Evolutionary conservation across 176 grass and related monocot genomes (phyloP), one percentile per base, ranked within the genome.

Genomic region (Thalia dealbata): DNA sequence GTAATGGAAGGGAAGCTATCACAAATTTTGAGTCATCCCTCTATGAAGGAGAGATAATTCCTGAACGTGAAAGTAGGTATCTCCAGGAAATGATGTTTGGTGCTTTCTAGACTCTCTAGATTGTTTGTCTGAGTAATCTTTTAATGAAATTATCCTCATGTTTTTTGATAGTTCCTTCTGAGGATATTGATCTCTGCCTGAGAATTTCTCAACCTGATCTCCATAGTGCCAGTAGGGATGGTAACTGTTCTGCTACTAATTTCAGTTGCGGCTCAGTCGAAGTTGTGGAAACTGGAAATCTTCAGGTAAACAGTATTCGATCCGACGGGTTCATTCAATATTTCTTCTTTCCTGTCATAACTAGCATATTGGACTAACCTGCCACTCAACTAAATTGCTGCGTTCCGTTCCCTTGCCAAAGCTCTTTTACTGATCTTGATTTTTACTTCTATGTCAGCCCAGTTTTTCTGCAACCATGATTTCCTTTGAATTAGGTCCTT

Each of bases 1-100:
- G 87, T 79, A 99, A 99, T 67, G 95, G 95, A 65, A 99, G 85
- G 64, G 95, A 93, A 80, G 90, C 95, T 72, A 83, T 93, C 28
- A 99, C 95, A 6, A 99, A 99, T 73, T 99, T 99, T 27, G 90
- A 99, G 66, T 77, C 83, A 68, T 88, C 76, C 63, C 74, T 77
- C 64, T 93, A 99, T 15, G 82, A 99, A 61, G 81, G 67, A 43
- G 83, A 88, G 68, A 50, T 73, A 56, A 30, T 35, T 76, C 75
- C 85, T 7, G 79, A 93, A 58, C 52, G 70, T 59, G 75, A 91
- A 78, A 74, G 85, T 91, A 83, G 90, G 95, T 99, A 84, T 41
- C 32, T 27, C 48, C 80, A 27, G 32, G 24, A 25, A 32, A 71
- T 45, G 15, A 10, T 76, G 29, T 55, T 64, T 35, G 23, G 16